A percentile compares a stretch with the other conserved stretches of the same genome.
phyloP scores from a whole-genome alignment of 306 rosid species.

The Prunus salicina region DNA sequence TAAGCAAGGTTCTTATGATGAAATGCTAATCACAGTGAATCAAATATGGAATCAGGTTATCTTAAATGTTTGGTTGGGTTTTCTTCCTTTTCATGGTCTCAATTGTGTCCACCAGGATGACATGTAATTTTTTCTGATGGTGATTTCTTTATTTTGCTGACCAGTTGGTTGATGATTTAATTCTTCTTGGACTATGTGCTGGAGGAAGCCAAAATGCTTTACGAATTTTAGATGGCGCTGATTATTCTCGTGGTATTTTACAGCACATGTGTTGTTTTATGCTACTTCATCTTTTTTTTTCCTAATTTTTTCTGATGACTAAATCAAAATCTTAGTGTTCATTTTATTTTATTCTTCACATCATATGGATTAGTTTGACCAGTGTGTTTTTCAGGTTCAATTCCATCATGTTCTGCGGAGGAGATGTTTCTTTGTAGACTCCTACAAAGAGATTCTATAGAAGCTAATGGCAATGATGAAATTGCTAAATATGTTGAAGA shows the following conservation, averaged over 20 bases:
- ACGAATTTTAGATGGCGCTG: constrained; percentile 36
- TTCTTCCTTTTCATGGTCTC: not conserved
- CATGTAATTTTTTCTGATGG: constrained; percentile 3
- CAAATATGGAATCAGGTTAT: constrained; percentile 84
- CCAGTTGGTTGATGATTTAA: constrained; percentile 80
- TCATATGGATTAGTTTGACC: constrained; percentile 27
- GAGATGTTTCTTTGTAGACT: constrained; percentile 83
- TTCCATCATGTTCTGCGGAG: constrained; percentile 69
- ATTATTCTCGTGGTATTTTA: constrained; percentile 51
- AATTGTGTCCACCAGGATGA: constrained; percentile 18
- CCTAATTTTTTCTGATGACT: not conserved
- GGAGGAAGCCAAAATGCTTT: constrained; percentile 62
- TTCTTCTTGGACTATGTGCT: constrained; percentile 70
- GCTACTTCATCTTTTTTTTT: not conserved
- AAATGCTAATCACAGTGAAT: constrained; percentile 59
- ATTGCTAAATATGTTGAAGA: constrained; percentile 51
- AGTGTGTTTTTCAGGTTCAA: constrained; percentile 53
- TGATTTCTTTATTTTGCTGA: constrained; percentile 28
- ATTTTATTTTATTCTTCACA: constrained; percentile 7
- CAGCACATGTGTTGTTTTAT: not conserved
- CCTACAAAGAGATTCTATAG: constrained; percentile 62
- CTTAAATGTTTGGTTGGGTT: constrained; percentile 15
- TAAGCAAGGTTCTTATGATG: constrained; percentile 66
- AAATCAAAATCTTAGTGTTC: not conserved
- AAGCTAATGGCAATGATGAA: constrained; percentile 41